Evolutionary conservation across 345 rosid genomes (phyloP).

Genomic region (Lepidium didymum): DNA sequence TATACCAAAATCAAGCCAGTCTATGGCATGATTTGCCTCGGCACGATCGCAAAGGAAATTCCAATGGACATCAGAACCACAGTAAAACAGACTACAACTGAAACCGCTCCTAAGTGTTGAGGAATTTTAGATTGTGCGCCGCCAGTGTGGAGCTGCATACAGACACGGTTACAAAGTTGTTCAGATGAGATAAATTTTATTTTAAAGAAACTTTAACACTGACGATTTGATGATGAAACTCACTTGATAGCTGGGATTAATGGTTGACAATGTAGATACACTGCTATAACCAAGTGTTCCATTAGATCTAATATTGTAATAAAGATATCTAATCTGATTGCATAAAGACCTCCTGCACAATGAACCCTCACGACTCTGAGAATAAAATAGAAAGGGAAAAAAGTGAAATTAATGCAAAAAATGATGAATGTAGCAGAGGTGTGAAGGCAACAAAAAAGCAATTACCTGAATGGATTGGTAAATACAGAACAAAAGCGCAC

Average conservation of each 20-base stretch:
- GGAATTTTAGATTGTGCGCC: constrained; percentile 57
- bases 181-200: neutral
- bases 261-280: constrained; percentile 44
- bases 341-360: constrained; percentile 47
- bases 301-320: constrained; percentile 44
- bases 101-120: constrained; percentile 56
- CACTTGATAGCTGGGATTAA: constrained; percentile 48
- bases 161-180: neutral
- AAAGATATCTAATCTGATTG: constrained; percentile 57
- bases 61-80: constrained; percentile 50
- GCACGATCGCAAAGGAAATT: constrained; percentile 56
- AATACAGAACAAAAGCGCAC: constrained; percentile 38
- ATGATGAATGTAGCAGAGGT: neutral
- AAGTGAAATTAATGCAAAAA: neutral
- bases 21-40: constrained; percentile 91
- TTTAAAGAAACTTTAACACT: neutral
- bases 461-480: constrained; percentile 25
- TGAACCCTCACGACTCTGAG: constrained; percentile 45
- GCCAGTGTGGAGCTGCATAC: constrained; percentile 37
- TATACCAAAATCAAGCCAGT: constrained; percentile 81
- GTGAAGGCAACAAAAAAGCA: neutral
- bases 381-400: neutral
- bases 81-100: constrained; percentile 50
- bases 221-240: constrained; percentile 8
- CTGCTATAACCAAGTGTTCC: constrained; percentile 49